A percentile compares a stretch with the other conserved stretches of the same genome.
Evolutionary conservation across 257 asterid species (phyloP).

Genomic region (Fraxinus cuspidata): DNA sequence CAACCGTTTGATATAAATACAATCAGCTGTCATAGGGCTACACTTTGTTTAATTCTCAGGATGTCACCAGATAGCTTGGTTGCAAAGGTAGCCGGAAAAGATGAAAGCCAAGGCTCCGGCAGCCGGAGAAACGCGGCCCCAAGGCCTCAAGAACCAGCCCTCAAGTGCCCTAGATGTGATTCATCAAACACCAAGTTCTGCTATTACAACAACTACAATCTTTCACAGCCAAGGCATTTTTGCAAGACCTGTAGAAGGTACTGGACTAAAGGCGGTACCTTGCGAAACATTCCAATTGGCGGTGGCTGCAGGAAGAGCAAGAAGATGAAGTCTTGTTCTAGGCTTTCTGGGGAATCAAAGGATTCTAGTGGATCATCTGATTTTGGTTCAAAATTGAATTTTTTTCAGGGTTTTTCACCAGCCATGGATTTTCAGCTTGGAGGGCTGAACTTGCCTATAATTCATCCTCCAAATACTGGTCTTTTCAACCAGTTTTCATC

Average conservation of each 20-base stretch:
- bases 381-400: conserved; percentile 40
- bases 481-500: conserved; percentile 25
- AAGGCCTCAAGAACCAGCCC: conserved; percentile 41
- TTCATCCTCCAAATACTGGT: conserved; percentile 22
- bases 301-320: conserved; percentile 73
- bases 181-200: conserved; percentile 75
- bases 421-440: conserved; percentile 75
- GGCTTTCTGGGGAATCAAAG: conserved; percentile 40
- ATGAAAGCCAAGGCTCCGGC: conserved; percentile 34
- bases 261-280: conserved; percentile 78
- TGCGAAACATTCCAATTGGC: conserved; percentile 72
- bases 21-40: no score
- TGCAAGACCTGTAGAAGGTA: conserved; percentile 74
- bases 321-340: conserved; percentile 43
- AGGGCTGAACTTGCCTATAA: conserved; percentile 35
- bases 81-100: conserved; percentile 32
- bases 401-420: conserved; percentile 57
- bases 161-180: conserved; percentile 74
- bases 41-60: not conserved
- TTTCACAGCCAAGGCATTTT: conserved; percentile 72
- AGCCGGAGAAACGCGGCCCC: not conserved
- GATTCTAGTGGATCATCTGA: conserved; percentile 41
- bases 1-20: conserved; percentile 5
- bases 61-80: conserved; percentile 8
- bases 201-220: conserved; percentile 76